These are phyloP conservation scores for Pichia inconspicua DNA, from an alignment of 1,139 yeast species.

Conservation along the genomic window DNA sequence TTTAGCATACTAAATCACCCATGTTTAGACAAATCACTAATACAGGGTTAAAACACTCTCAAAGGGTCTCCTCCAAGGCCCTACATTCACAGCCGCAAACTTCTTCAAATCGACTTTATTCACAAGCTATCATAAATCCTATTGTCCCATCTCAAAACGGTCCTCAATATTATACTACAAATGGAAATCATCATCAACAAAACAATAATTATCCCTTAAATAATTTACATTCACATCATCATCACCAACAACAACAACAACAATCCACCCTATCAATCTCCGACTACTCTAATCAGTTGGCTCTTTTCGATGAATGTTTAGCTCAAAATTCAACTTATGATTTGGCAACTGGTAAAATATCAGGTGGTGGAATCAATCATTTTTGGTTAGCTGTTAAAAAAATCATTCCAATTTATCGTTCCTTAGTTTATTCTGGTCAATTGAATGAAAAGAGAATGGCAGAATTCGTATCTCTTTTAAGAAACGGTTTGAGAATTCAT, in stretches of 20 bases:
- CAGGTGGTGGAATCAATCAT: constrained; percentile 25
- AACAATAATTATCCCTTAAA: neutral
- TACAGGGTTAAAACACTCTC: constrained; percentile 25
- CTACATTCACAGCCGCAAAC: constrained; percentile 21
- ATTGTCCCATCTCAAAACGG: constrained; percentile 12
- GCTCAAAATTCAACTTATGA: constrained; percentile 33
- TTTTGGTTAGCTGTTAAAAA: constrained; percentile 42
- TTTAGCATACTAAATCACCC: neutral
- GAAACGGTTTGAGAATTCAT: constrained; percentile 44
- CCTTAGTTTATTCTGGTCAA: constrained; percentile 37
- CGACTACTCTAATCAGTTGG: constrained; percentile 6
- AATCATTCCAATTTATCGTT: constrained; percentile 40
- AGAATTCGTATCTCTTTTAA: constrained; percentile 38
- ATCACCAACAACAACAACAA: neutral
- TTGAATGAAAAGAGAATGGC: constrained; percentile 36
- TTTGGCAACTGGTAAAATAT: constrained; percentile 26
- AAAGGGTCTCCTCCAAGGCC: constrained; percentile 27
- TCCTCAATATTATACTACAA: neutral
- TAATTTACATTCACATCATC: neutral
- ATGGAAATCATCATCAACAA: constrained; percentile 1
- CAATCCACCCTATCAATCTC: neutral
- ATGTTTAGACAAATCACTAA: constrained; percentile 26
- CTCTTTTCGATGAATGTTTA: constrained; percentile 37
- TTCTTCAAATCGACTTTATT: neutral
- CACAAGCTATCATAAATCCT: constrained; percentile 9